A percentile compares a stretch with the other conserved stretches of the same genome.
These are phyloP conservation scores for Xylariaceae sp. DNA, from an alignment of 2,329 filamentous ascomycete species.

Conservation along the genomic window DNA sequence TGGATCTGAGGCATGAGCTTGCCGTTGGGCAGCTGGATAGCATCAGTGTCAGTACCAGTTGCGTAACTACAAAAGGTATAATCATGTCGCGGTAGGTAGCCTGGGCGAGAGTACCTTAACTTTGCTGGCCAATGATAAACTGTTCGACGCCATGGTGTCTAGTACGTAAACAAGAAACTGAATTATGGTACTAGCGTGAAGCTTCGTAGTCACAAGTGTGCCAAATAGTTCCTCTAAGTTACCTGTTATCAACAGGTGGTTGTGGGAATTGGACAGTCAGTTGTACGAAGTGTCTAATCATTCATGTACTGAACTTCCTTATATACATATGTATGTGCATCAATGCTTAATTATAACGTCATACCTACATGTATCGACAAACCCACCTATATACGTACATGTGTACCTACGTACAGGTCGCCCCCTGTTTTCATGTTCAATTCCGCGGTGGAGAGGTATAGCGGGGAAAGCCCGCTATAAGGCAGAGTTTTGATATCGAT, in stretches of 20 bases:
- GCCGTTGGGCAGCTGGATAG: slow-evolving; percentile 61
- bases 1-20: slow-evolving; percentile 71
- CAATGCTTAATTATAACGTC: too few relatives aligned
- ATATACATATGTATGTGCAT: too few relatives aligned
- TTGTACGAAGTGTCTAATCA: too few relatives aligned
- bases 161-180: background rate
- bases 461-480: too few relatives aligned
- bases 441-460: too few relatives aligned
- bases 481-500: too few relatives aligned
- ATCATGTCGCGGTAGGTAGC: background rate
- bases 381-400: too few relatives aligned
- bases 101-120: slow-evolving; percentile 25
- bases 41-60: slow-evolving; percentile 20
- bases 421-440: too few relatives aligned
- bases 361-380: too few relatives aligned
- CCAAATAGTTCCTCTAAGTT: background rate
- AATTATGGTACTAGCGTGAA: background rate
- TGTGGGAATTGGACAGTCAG: background rate
- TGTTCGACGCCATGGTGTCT: slow-evolving; percentile 24
- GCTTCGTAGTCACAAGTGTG: background rate
- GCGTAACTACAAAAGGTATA: slow-evolving; percentile 2
- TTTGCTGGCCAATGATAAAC: slow-evolving; percentile 33
- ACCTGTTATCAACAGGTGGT: background rate
- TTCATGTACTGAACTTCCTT: too few relatives aligned
- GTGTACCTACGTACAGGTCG: too few relatives aligned